Conservation (phyloP, 2,329 filamentous ascomycete species). For the Lecanosticta acicola region DNA sequence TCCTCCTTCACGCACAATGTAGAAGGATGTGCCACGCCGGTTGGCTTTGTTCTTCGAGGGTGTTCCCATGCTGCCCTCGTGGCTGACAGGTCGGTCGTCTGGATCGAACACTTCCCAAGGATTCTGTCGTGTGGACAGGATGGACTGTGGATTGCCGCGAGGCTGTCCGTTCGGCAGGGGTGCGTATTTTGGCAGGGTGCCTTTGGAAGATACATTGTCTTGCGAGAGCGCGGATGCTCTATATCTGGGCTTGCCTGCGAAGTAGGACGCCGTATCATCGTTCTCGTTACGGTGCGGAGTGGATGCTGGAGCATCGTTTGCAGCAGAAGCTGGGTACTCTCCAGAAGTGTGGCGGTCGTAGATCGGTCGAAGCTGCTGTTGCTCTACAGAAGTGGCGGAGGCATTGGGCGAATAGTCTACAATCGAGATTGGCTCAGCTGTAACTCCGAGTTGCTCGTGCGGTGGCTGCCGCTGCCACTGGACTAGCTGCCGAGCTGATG, state of each 20-base stretch:
- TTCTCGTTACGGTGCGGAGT: neutral
- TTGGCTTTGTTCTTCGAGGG: conserved; percentile 3
- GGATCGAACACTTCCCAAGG: conserved; percentile 8
- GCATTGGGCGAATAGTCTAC: conserved; percentile 1
- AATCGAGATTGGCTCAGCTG: neutral
- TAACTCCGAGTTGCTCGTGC: neutral
- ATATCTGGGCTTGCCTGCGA: neutral
- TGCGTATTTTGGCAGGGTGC: conserved; percentile 3
- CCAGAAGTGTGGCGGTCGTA: conserved; percentile 1
- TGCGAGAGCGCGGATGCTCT: conserved; percentile 2
- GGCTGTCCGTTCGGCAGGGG: conserved; percentile 1
- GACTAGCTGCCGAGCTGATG: neutral
- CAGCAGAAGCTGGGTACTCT: neutral
- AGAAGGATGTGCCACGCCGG: conserved; percentile 4
- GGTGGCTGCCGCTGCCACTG: conserved; percentile 2
- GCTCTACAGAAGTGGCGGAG: conserved; percentile 2
- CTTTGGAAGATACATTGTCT: conserved; percentile 1
- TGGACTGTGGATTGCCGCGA: conserved; percentile 3
- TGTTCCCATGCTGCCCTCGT: conserved; percentile 2
- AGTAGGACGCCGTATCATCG: neutral
- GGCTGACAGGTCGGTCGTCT: conserved; percentile 1
- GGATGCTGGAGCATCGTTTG: neutral
- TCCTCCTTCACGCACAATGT: conserved; percentile 5
- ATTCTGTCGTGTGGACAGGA: conserved; percentile 6
- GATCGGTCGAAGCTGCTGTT: neutral